Conservation (phyloP, 495 filamentous ascomycete genomes). For the Penicillium tannophilum region DNA sequence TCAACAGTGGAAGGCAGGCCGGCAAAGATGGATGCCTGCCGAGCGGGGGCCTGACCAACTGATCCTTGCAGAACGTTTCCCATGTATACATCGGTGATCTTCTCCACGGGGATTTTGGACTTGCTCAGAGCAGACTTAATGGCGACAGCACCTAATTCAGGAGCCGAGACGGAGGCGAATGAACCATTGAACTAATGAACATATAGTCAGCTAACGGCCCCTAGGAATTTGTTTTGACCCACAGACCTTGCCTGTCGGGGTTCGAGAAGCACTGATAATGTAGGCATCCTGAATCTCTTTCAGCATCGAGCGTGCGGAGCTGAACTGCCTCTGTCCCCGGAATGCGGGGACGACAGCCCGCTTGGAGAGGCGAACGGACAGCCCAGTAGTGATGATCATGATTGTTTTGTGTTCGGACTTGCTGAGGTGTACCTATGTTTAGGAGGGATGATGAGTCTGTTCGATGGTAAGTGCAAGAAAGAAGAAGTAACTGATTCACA, state of each 20-base stretch:
- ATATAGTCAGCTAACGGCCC: background rate
- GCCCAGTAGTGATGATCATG: conserved; percentile 31
- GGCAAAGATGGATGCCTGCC: conserved; percentile 88
- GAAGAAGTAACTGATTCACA: background rate
- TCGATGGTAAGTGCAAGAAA: background rate
- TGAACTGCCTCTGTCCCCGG: conserved; percentile 65
- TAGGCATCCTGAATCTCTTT: conserved; percentile 86
- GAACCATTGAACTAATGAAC: conserved; percentile 83
- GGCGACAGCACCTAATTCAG: conserved; percentile 80
- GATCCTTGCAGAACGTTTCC: conserved; percentile 89
- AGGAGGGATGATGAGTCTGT: background rate
- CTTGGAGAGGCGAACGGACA: conserved; percentile 35
- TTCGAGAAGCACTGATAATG: conserved; percentile 84
- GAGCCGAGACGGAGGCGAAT: conserved; percentile 77
- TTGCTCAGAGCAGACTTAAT: conserved; percentile 88
- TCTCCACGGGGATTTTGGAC: conserved; percentile 72
- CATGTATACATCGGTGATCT: conserved; percentile 92
- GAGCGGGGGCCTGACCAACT: conserved; percentile 86
- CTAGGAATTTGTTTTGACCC: background rate
- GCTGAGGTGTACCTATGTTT: background rate
- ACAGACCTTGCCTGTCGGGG: conserved; percentile 80
- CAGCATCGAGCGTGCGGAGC: conserved; percentile 55
- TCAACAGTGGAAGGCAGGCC: conserved; percentile 78
- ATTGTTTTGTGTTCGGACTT: background rate
- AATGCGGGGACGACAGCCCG: conserved; percentile 42